Evolutionary conservation across 805 yeast species (phyloP), one percentile per base, ranked within the genome.

Genomic region (Candida pseudofarinosa): DNA sequence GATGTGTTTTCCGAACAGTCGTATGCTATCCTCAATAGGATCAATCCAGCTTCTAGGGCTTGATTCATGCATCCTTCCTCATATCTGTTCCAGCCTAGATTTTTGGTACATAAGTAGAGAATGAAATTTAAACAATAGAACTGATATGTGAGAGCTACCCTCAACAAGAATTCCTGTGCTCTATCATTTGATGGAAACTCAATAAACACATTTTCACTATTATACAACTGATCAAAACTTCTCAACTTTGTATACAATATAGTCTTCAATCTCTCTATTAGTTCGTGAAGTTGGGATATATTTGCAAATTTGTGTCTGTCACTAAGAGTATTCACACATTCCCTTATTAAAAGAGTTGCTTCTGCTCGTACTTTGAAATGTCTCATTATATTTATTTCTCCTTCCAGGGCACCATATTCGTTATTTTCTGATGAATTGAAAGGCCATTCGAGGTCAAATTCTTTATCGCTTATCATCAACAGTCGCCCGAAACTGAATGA

Each of bases 111-210:
- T 15, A 17, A 19, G 26, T 37, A 38, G 14, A 40, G 30, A 28
- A 44, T 16, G 33, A n/a, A 40, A 33, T 40, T 19, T 7, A 35
- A 20, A 5, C 26, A 26, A 20, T 34, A 38, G n/a, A 41, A 13
- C 20, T 37, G 38, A 4, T 19, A 18, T 14, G 19, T 28, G 18
- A 44, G 38, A 17, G 37, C 41, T 15, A 40, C 28, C 12, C 44
- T 33, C 13, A 44, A 20, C 19, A 38, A 35, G 34, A 44, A 35
- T 18, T 44, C 47, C n/a, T 40, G 44, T 4, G 39, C 39, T 23
- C 41, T 38, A 26, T 44, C 44, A 13, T 32, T 33, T 23, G 28
- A 23, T 7, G 28, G 28, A 23, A 7, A 10, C 10, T 23, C 28
- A 7, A 10, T 23, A 23, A 23, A 23, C 1, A 35, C 23, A 17